Conservation (phyloP, 345 rosid genomes). For the Microthlaspi erraticum region DNA sequence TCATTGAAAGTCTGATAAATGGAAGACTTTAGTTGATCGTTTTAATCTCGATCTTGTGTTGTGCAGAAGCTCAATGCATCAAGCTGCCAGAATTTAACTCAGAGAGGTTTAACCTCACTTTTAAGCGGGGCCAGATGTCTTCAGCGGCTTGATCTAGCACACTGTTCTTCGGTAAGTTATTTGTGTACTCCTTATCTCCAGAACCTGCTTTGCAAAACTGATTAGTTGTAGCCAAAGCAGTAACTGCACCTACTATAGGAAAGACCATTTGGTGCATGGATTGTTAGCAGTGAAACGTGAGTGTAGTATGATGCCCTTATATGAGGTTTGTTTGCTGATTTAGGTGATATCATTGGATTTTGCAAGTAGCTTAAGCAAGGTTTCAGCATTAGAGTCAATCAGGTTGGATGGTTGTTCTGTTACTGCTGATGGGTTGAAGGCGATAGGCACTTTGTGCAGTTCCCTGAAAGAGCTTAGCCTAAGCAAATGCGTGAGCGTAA, state of each 20-base stretch:
- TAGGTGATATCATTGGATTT: slow-evolving; percentile 46
- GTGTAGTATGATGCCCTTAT: slow-evolving; percentile 24
- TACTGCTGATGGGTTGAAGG: slow-evolving; percentile 49
- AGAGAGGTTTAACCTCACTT: slow-evolving; percentile 48
- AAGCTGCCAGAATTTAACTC: slow-evolving; percentile 55
- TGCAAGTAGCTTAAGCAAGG: slow-evolving; percentile 45
- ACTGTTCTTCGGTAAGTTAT: slow-evolving; percentile 49
- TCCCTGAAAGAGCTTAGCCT: slow-evolving; percentile 50
- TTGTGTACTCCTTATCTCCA: slow-evolving; percentile 20
- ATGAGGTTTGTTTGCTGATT: slow-evolving; percentile 33
- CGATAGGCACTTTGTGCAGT: slow-evolving; percentile 45
- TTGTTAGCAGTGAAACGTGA: not conserved
- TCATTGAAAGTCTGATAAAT: slow-evolving; percentile 4
- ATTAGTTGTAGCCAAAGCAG: not conserved
- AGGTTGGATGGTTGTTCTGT: slow-evolving; percentile 51
- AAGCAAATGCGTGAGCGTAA: slow-evolving; percentile 51
- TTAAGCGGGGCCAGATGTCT: slow-evolving; percentile 46
- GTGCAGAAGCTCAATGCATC: slow-evolving; percentile 51
- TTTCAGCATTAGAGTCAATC: slow-evolving; percentile 47
- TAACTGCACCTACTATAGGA: slow-evolving; percentile 1
- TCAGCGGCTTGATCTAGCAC: slow-evolving; percentile 47
- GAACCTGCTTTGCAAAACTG: slow-evolving; percentile 8
- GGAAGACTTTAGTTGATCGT: not conserved
- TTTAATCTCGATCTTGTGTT: slow-evolving; percentile 1
- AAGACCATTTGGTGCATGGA: slow-evolving; percentile 7